A percentile compares a stretch with the other conserved stretches of the same genome.
These are phyloP conservation scores for Arthroderma sp. DNA, from an alignment of 2,329 filamentous ascomycete species.

Conservation along the genomic window DNA sequence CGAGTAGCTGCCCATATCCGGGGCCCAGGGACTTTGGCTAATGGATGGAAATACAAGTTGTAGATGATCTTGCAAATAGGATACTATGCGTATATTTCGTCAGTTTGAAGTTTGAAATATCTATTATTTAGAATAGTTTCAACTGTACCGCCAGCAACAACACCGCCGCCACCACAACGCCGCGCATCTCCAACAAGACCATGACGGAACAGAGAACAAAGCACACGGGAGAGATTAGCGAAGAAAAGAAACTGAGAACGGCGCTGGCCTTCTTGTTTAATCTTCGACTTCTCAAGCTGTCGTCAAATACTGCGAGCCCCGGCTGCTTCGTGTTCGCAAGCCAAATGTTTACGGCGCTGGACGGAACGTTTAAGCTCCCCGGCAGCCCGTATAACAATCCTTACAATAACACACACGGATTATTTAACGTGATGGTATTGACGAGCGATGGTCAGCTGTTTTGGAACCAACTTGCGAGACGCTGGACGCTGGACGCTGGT, in stretches of 20 bases:
- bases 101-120: neutral
- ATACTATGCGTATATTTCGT: neutral
- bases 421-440: too few species aligned
- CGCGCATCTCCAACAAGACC: neutral
- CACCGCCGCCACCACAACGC: neutral
- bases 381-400: too few species aligned
- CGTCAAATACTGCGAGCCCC: neutral
- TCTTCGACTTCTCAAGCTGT: neutral
- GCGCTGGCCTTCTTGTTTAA: neutral
- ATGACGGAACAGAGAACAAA: neutral
- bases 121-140: neutral
- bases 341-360: neutral
- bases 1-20: constrained; percentile 11
- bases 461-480: too few species aligned
- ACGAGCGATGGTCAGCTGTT: too few species aligned
- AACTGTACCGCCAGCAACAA: neutral
- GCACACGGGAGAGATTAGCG: neutral
- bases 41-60: constrained; percentile 20
- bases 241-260: neutral
- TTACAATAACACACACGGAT: too few species aligned
- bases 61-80: constrained; percentile 12
- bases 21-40: constrained; percentile 18
- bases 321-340: neutral
- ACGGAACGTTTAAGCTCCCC: neutral
- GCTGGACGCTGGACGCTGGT: too few species aligned